Evolutionary conservation across 192 early-diverging fungal species (phyloP), one percentile per base, ranked within the genome.

Genomic region (Coemansia sp.): DNA sequence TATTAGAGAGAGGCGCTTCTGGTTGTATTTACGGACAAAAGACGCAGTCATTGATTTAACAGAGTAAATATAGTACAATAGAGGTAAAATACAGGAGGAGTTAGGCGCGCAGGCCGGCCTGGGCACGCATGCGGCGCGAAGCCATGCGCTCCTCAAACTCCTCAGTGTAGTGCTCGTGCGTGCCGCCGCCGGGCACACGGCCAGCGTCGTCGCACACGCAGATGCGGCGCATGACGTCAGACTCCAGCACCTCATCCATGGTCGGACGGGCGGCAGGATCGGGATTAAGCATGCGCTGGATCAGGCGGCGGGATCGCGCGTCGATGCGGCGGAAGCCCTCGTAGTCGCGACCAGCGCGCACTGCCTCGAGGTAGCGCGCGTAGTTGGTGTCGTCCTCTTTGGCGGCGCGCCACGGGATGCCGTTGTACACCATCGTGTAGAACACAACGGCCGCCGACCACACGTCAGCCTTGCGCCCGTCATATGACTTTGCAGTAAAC

Each of bases 381-480:
- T 86, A 90, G 69, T 86, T 89, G 47, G 74, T 74, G 65, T 91
- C 90, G 22, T 87, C 78, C 41, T 80, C 68, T 27, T 77, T 83
- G 12, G 87, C 83, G 4, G 75, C 80, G 51, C 85, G 81, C 73
- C 85, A 89, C 5, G 88, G 85, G 29, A 90, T 86, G 37, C 83
- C 86, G 58, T 86, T 84, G 66, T 85, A 87, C 51, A 87, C 79
- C 83, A 92, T 85, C 14, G 89, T 88, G 74, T 91, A 97, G 82
- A 88, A 94, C 12, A 97, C 94, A 18, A 98, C 91, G 48, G 92
- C 96, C 24, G 88, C 86, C n/a, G 93, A 86, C 96, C 96, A 98
- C 29, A 98, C 81, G 71, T 98, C 96, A 9, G 94, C 89, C 16
- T 85, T 79, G 68, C 93, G 89, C 8, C 89, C 91, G 73, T 98